phyloP scores from a whole-genome alignment of 2,329 filamentous ascomycete genomes.

The Ceratocystis cacaofunesta region DNA sequence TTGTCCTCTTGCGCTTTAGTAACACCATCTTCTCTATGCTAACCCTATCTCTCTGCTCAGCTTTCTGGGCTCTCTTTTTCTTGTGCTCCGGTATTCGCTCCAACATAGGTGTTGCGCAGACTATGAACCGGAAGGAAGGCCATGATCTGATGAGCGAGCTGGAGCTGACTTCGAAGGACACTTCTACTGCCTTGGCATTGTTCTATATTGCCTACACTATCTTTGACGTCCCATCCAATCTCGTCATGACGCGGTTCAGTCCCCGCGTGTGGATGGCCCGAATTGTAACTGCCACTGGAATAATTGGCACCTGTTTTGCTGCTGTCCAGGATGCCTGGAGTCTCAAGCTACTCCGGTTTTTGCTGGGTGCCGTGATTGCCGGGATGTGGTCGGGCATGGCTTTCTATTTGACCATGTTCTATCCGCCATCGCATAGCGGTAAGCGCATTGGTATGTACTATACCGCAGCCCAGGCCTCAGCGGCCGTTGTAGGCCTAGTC shows the following conservation, averaged over 20 bases:
- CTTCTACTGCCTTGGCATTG: constrained; percentile 69
- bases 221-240: constrained; percentile 77
- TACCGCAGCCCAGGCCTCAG: constrained; percentile 76
- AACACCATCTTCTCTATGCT: neutral
- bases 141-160: constrained; percentile 66
- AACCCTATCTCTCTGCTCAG: constrained; percentile 25
- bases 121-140: constrained; percentile 59
- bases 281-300: constrained; percentile 73
- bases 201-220: constrained; percentile 90
- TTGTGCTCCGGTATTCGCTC: constrained; percentile 82
- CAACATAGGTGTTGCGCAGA: constrained; percentile 86
- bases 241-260: constrained; percentile 73
- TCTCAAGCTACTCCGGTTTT: constrained; percentile 70
- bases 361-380: constrained; percentile 75
- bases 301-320: constrained; percentile 72
- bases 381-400: constrained; percentile 95
- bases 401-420: constrained; percentile 83
- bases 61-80: constrained; percentile 85
- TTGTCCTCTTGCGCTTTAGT: neutral
- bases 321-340: constrained; percentile 74
- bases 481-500: constrained; percentile 75
- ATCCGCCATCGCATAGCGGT: constrained; percentile 70
- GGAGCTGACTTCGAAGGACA: constrained; percentile 55
- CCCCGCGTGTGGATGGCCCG: constrained; percentile 85
- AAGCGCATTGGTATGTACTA: constrained; percentile 85